Percentiles rank a stretch among this genome's conserved stretches.
Conservation (phyloP, 768 basidiomycete genomes). For the Agaricus bisporus region DNA sequence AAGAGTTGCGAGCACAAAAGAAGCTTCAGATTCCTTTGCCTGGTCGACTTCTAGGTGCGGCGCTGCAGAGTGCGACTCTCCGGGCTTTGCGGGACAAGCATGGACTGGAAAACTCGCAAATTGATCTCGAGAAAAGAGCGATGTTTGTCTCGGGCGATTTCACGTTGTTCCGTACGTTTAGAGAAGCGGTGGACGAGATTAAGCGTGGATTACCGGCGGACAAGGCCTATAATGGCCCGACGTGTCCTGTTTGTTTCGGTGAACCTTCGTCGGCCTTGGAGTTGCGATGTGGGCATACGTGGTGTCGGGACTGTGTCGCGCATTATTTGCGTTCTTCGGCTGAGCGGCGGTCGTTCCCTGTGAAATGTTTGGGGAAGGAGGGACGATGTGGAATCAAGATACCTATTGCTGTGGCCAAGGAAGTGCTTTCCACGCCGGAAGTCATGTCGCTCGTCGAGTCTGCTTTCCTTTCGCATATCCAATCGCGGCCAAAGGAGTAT, state of each 20-base stretch:
- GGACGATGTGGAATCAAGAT: constrained; percentile 54
- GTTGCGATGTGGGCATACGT: constrained; percentile 60
- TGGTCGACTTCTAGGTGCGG: constrained; percentile 32
- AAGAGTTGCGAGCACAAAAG: constrained; percentile 35
- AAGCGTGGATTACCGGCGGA: constrained; percentile 30
- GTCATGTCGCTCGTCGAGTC: constrained; percentile 53
- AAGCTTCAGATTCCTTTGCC: constrained; percentile 41
- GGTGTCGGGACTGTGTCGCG: constrained; percentile 59
- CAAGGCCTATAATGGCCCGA: constrained; percentile 6
- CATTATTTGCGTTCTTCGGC: constrained; percentile 53
- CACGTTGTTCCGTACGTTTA: constrained; percentile 19
- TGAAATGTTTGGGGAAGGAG: constrained; percentile 65
- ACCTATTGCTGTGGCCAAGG: constrained; percentile 43
- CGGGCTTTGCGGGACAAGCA: constrained; percentile 37
- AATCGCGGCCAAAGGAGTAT: constrained; percentile 54
- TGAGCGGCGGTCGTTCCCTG: constrained; percentile 57
- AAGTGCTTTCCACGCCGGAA: constrained; percentile 42
- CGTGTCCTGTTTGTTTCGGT: constrained; percentile 69
- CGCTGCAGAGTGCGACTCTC: constrained; percentile 43
- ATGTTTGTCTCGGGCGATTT: constrained; percentile 56
- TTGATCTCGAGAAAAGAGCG: constrained; percentile 36
- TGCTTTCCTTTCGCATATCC: constrained; percentile 56
- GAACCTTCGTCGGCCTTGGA: constrained; percentile 44
- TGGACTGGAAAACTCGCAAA: constrained; percentile 49
- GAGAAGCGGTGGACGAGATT: constrained; percentile 27